Evolutionary conservation across 2,329 filamentous ascomycete genomes (phyloP), one percentile per base, ranked within the genome.

Genomic region (Diaporthe sp.): DNA sequence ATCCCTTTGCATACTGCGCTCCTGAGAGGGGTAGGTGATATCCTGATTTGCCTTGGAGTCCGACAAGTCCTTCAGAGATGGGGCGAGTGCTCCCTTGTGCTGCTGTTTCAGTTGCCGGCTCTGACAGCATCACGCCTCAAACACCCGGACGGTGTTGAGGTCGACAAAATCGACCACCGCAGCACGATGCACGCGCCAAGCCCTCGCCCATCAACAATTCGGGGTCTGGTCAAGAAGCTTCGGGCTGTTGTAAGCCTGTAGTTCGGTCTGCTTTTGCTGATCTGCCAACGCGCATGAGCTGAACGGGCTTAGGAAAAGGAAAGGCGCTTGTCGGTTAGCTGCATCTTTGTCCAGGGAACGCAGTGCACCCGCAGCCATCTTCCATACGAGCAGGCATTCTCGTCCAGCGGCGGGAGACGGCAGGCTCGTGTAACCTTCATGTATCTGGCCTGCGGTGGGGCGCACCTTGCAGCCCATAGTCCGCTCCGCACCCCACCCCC

Each of bases 371-470:
- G 53, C 57, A 68, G 15, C 46, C 44, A 59, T 39, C 22, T 51
- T 62, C 53, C 65, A 72, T 65, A 75, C 73, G 69, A 72, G 55
- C 61, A 58, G 51, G 55, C 46, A 72, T 76, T 77, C 74, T 77
- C 74, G 76, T 77, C 76, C 57, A 62, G 71, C 67, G 49, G 61
- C 67, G 76, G 76, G 72, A 59, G 39, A 39, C 65, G 51, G 76
- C 76, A 77, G 65, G 53, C 46, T 53, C 10, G 72, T 76, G 74
- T 73, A 55, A 76, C 76, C 31, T 61, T 55, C 59, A 76, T 49
- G 72, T 73, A 74, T 59, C 65, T 76, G 74, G 76, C 51, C 55
- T 71, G 62, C 59, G 57, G 74, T 76, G 74, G 59, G 49, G 74
- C 76, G 39, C 70, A 65, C 62, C 61, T 75, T 57, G 55, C 59